Evolutionary conservation across 2,329 filamentous ascomycete species (phyloP), one percentile per base, ranked within the genome.

Genomic region (Exophiala dermatitidis): DNA sequence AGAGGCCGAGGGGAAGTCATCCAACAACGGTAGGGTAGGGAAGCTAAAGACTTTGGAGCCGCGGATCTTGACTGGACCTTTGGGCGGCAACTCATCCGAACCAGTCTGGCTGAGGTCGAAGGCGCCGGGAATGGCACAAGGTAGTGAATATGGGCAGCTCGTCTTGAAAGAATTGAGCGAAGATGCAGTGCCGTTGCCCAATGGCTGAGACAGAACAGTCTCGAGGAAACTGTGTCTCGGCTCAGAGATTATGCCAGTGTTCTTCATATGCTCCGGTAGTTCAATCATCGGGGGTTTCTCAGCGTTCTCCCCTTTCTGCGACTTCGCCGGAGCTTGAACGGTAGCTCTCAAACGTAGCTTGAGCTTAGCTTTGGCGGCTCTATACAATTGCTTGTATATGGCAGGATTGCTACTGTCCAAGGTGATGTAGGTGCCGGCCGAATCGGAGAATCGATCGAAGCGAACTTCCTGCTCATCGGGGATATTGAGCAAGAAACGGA

Each of bases 361-460:
- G 61, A 90, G 83, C 79, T 98, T 98, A 36, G 93, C 93, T 77
- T 96, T 98, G 60, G 93, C 93, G 62, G 93, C 93, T 65, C 93
- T 86, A 69, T 93, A 91, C 40, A 98, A 84, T 69, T 96, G 93
- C 77, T 96, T 97, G 78, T 95, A 98, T 65, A 95, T 88, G 43
- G 87, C 78, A 5, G 80, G 73, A 66, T 95, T 94, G 67, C 77
- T 77, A 58, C 82, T 76, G 69, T 95, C 86, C 56, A 98, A 84
- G 42, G 80, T 77, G 61, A 97, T 81, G 71, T 86, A 97, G 60
- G 83, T 77, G 43, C 79, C 85, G 60, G 89, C 88, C 60, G 90
- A 96, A 72, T 98, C 93, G 60, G 93, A 97, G 74, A 90, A 98
- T 63, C 93, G 88, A 75, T 97, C 90, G 65, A 97, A 84, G 64